A percentile compares a stretch with the other conserved stretches of the same genome.
phyloP scores from a whole-genome alignment of 176 grass and related monocot genomes.

The Phyllostachys edulis region DNA sequence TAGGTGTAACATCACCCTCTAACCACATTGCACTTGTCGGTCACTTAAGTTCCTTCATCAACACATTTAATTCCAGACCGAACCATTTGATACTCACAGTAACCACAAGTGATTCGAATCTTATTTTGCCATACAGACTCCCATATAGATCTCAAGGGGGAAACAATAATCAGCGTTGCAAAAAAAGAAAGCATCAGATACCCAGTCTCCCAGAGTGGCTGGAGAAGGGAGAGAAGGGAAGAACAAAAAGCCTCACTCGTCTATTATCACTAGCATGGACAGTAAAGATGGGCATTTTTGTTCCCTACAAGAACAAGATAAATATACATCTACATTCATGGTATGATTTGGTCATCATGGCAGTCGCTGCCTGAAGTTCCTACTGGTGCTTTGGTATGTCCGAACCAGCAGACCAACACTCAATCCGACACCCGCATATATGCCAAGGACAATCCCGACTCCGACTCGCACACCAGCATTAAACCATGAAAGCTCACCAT shows the following conservation, averaged over 20 bases:
- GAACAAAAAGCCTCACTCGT: slow-evolving; percentile 37
- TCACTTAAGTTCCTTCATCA: slow-evolving; percentile 37
- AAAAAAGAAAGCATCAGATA: slow-evolving; percentile 38
- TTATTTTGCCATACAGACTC: slow-evolving; percentile 36
- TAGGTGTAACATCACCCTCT: slow-evolving; percentile 48
- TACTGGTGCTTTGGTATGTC: slow-evolving; percentile 76
- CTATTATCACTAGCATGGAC: slow-evolving; percentile 43
- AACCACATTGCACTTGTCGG: slow-evolving; percentile 35
- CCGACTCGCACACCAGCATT: slow-evolving; percentile 86
- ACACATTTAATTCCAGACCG: slow-evolving; percentile 36
- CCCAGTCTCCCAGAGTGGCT: slow-evolving; percentile 16
- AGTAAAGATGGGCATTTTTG: slow-evolving; percentile 35
- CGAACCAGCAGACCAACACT: slow-evolving; percentile 78
- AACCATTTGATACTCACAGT: slow-evolving; percentile 8
- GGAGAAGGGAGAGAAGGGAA: slow-evolving; percentile 22
- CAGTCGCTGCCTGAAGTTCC: slow-evolving; percentile 63
- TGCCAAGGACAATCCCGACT: slow-evolving; percentile 83
- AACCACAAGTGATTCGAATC: slow-evolving; percentile 8
- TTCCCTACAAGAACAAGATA: slow-evolving; percentile 38
- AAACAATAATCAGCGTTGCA: slow-evolving; percentile 47
- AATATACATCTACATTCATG: slow-evolving; percentile 37
- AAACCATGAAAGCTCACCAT: slow-evolving; percentile 93
- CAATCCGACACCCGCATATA: slow-evolving; percentile 83
- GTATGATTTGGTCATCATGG: slow-evolving; percentile 44
- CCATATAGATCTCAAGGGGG: slow-evolving; percentile 38